Evolutionary conservation across 495 filamentous ascomycete genomes (phyloP), one percentile per base, ranked within the genome.

Genomic region (Penicillium nucicola): DNA sequence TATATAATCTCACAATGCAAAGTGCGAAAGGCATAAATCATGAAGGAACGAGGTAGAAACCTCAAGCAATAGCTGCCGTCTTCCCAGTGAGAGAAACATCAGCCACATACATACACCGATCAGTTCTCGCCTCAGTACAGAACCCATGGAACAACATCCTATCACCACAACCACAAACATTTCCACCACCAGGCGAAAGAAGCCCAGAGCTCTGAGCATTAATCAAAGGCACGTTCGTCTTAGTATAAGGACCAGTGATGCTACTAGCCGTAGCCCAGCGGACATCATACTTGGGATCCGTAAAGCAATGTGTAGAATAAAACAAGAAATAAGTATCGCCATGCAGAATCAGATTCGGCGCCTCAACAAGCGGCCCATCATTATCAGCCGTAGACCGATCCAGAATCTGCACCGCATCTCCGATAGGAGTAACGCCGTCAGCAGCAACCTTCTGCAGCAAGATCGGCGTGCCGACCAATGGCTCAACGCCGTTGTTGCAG

Each of bases 281-380:
- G 23, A 81, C 68, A 41, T 81, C 76, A 55, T 84, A 86, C 37
- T 65, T 50, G 5, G 66, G 61, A 36, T 71, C 75, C 0, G 68
- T 75, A 56, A 70, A 85, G 60, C 77, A 82, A 48, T 83, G 77
- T 4, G 75, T 77, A 42, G 80, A 83, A 62, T 81, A 88, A 48
- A 84, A 84, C 4, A 88, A 65, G 48, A 79, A 73, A 60, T 81
- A 86, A 15, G 65, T 73, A 35, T 71, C 70, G 23, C 53, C 64
- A 13, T 69, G 57, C 46, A 69, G 64, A 4, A 79, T 62, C 37
- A 87, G 48, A 19, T 71, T 70, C 2, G 84, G 84, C 13, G 83
- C 85, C 63, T 87, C 84, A 12, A 86, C 76, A 1, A 85, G 64
- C 5, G 80, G 80, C 0, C 81, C 82, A 56, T 85, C 84, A 15